Base-by-base conservation (phyloP, 495 filamentous ascomycete species). In the Neurospora hispaniola region DNA sequence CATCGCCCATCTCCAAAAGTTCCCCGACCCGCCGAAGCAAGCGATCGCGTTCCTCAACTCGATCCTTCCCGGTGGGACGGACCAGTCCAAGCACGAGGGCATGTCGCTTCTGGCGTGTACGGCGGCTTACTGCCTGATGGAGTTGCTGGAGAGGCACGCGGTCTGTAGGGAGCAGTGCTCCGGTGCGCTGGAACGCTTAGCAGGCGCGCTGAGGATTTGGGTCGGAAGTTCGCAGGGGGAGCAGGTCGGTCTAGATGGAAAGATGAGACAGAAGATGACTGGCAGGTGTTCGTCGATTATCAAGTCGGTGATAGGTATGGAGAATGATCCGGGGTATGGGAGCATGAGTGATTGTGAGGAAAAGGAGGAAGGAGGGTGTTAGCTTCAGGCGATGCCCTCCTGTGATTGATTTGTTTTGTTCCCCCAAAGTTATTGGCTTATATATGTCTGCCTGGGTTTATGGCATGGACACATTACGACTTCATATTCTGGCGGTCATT, bases 91-190 rank as follows among this genome's bases (percentile, higher is more conserved):
- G 54, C 77, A 86, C 27, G 84, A 86, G 46, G 82, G 90, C 38
- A 92, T 86, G 81, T 80, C 90, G 12, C 84, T 96, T 9, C 84
- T 97, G n/a, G 92, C 91, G 20, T 96, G 92, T 69, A 89, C 90
- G 0, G 89, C 93, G 1, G 88, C 89, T 20, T 94, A 91, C 80
- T 89, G 90, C 72, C 78, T 96, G 12, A 88, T 96, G 77, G 87
- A 88, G 68, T 79, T 86, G 6, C 81, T 87, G 4, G 82, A 84
- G 12, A 84, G 85, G 35, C 88, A 91, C 69, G 83, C 89, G 59
- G 86, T 85, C 68, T 84, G 82, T 0, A 78, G 82, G 16, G 84
- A 85, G 66, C 80, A 79, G 27, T 88, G 84, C 42, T 71, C 76
- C n/a, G 75, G 77, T 11, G 79, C 82, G 2, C 78, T 90, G 8